A percentile compares a stretch with the other conserved stretches of the same genome.
phyloP scores from a whole-genome alignment of 2,329 filamentous ascomycete species.

The Cladorrhinum sp. region DNA sequence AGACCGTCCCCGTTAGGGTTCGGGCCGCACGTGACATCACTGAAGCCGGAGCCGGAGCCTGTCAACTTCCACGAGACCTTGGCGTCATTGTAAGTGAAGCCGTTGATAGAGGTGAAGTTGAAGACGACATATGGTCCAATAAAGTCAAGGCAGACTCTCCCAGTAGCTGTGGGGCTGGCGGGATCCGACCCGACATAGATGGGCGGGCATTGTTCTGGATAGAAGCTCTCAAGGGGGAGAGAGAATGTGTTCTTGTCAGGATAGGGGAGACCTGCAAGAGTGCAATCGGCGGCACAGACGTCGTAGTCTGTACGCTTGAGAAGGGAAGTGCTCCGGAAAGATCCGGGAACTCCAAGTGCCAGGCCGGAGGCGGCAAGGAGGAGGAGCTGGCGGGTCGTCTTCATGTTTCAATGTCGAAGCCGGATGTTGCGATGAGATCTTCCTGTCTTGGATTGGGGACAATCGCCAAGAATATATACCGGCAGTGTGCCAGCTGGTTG shows the following conservation, averaged over 20 bases:
- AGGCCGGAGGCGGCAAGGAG: conserved; percentile 1
- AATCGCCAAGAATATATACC: neutral
- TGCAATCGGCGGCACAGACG: conserved; percentile 18
- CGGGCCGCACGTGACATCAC: conserved; percentile 2
- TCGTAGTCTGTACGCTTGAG: conserved; percentile 8
- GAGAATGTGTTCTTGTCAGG: conserved; percentile 18
- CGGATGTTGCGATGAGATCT: neutral
- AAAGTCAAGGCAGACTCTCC: conserved; percentile 16
- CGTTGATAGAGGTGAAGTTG: conserved; percentile 14
- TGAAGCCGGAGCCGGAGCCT: neutral
- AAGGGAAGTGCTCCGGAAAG: neutral
- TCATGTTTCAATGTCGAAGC: neutral
- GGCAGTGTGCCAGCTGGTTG: no score
- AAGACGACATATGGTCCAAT: conserved; percentile 11
- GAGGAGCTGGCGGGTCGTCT: conserved; percentile 1
- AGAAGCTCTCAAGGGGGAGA: conserved; percentile 13
- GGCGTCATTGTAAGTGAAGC: conserved; percentile 6
- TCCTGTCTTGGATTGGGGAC: neutral
- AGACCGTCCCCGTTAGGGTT: neutral
- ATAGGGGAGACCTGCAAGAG: conserved; percentile 5
- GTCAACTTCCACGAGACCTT: neutral
- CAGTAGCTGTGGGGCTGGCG: neutral
- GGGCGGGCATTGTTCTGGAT: conserved; percentile 17
- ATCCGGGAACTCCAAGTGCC: neutral
- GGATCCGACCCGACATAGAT: neutral